Conservation (phyloP, 2,329 filamentous ascomycete genomes). For the Cladosporium sp. region DNA sequence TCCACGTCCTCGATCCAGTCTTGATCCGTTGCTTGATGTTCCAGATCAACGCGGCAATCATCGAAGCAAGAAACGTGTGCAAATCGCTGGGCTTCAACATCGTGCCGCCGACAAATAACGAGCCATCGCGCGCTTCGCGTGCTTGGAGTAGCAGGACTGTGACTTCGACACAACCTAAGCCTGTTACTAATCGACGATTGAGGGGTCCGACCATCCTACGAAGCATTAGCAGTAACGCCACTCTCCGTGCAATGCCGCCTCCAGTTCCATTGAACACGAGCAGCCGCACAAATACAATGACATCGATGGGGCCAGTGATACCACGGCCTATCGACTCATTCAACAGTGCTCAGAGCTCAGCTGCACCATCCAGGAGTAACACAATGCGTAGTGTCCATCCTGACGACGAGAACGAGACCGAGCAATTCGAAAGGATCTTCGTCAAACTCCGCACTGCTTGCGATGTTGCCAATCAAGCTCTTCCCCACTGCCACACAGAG, state of each 20-base stretch:
- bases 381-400: slow-evolving; percentile 42
- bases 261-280: slow-evolving; percentile 50
- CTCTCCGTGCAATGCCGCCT: slow-evolving; percentile 37
- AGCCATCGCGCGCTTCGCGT: slow-evolving; percentile 32
- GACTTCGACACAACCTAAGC: slow-evolving; percentile 50
- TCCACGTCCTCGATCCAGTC: slow-evolving; percentile 56
- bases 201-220: slow-evolving; percentile 55
- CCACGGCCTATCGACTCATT: slow-evolving; percentile 84
- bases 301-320: slow-evolving; percentile 54
- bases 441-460: slow-evolving; percentile 71
- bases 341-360: slow-evolving; percentile 37
- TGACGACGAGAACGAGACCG: slow-evolving; percentile 71
- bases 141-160: slow-evolving; percentile 37
- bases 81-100: slow-evolving; percentile 50
- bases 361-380: slow-evolving; percentile 43
- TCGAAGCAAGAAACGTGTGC: slow-evolving; percentile 62
- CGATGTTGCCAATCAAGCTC: slow-evolving; percentile 68
- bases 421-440: slow-evolving; percentile 83
- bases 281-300: slow-evolving; percentile 56
- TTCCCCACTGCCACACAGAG: slow-evolving; percentile 70
- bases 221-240: slow-evolving; percentile 40
- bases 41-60: slow-evolving; percentile 58
- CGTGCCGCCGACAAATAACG: slow-evolving; percentile 23
- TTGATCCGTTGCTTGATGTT: slow-evolving; percentile 61
- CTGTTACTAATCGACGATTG: slow-evolving; percentile 45